phyloP scores from a whole-genome alignment of 352 stramenopile genomes.

The Phytophthora ramorum region DNA sequence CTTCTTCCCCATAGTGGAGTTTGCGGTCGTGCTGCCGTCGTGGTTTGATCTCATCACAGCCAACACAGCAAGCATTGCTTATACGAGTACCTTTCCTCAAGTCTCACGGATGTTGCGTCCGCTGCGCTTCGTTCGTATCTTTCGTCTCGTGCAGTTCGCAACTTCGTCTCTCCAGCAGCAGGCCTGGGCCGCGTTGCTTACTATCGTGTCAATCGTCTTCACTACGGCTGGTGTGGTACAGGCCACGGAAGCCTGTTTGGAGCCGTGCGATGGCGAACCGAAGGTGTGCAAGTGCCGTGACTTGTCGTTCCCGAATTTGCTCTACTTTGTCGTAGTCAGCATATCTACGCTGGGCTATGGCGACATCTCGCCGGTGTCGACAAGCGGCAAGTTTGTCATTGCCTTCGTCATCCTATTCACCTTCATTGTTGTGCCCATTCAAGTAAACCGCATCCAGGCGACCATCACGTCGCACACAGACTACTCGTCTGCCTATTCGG shows the following conservation, averaged over 20 bases:
- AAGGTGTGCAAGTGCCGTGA: slow-evolving; percentile 58
- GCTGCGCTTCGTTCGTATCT: slow-evolving; percentile 72
- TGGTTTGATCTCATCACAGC: slow-evolving; percentile 52
- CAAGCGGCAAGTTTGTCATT: slow-evolving; percentile 75
- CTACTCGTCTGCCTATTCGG: slow-evolving; percentile 79
- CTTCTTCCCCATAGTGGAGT: slow-evolving; percentile 63
- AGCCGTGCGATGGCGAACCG: slow-evolving; percentile 28
- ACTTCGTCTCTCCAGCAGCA: slow-evolving; percentile 78
- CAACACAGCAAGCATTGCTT: slow-evolving; percentile 25
- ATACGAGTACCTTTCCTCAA: slow-evolving; percentile 26
- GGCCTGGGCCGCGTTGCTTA: slow-evolving; percentile 65
- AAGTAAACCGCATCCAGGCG: slow-evolving; percentile 76
- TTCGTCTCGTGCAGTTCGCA: slow-evolving; percentile 78
- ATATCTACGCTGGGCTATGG: slow-evolving; percentile 89
- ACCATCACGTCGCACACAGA: slow-evolving; percentile 85
- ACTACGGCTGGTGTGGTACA: slow-evolving; percentile 73
- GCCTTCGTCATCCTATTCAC: slow-evolving; percentile 86
- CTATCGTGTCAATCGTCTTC: slow-evolving; percentile 75
- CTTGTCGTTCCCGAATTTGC: slow-evolving; percentile 72
- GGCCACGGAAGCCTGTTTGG: slow-evolving; percentile 65
- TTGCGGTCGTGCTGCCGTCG: slow-evolving; percentile 68
- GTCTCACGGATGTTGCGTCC: slow-evolving; percentile 53
- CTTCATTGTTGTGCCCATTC: slow-evolving; percentile 83
- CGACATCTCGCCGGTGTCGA: slow-evolving; percentile 75
- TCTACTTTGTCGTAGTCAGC: slow-evolving; percentile 88